Conservation (phyloP, 1,284 basidiomycete genomes). For the Ustilago xerochloae region DNA sequence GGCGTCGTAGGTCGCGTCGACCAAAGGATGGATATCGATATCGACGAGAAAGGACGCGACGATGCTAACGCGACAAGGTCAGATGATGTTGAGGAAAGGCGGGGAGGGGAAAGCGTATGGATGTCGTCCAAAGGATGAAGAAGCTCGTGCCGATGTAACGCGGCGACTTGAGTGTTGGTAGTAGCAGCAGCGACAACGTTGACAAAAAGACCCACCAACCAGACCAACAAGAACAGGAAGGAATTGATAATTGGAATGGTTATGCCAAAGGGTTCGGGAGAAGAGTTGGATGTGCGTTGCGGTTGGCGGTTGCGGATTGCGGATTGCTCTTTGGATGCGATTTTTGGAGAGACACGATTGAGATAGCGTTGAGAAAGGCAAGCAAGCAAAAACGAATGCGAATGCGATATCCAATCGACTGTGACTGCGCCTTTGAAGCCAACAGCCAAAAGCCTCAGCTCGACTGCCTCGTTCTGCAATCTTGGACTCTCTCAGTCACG, state of each 20-base stretch:
- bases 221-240: constrained; percentile 4
- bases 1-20: constrained; percentile 11
- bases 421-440: too few species aligned
- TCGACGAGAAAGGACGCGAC: too few species aligned
- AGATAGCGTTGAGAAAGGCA: too few species aligned
- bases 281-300: constrained; percentile 27
- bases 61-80: constrained; percentile 15
- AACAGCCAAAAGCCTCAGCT: too few species aligned
- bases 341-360: constrained; percentile 15
- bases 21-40: too few species aligned
- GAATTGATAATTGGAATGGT: constrained; percentile 27
- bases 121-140: neutral
- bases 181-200: constrained; percentile 11
- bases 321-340: constrained; percentile 19
- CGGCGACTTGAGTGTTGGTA: constrained; percentile 5
- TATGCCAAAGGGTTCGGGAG: too few species aligned
- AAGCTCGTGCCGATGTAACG: neutral
- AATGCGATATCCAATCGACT: too few species aligned
- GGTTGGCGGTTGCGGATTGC: constrained; percentile 6
- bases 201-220: constrained; percentile 21
- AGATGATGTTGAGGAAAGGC: neutral
- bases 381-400: too few species aligned
- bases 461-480: neutral
- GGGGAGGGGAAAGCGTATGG: neutral
- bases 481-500: constrained; percentile 30